Evolutionary conservation across 2,329 filamentous ascomycete genomes (phyloP), one percentile per base, ranked within the genome.

Genomic region (Colletotrichum lupini): DNA sequence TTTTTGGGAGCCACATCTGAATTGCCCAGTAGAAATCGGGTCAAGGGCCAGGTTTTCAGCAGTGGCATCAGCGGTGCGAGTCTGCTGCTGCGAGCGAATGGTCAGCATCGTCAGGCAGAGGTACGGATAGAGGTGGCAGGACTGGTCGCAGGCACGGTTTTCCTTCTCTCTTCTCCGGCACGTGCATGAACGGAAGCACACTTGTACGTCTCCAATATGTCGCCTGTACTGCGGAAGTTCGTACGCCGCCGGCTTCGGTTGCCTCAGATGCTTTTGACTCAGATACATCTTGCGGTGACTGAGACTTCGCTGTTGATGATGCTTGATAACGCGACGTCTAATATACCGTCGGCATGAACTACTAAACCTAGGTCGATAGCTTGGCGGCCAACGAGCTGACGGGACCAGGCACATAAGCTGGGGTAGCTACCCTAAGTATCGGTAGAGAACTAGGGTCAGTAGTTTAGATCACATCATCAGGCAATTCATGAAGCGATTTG

Each of bases 21-120:
- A 73, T 73, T 73, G 70, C 42, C 60, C 70, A 73, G 70, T 73
- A 66, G 60, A 42, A 70, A 35, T 16, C 32, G 19, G 28, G 42
- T 24, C 56, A 19, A 61, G 55, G 61, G 52, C 70, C 30, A 63
- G 49, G 35, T 26, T 52, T 26, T 26, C 46, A 57, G 56, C 67
- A 61, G 69, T 63, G 65, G 52, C 69, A 68, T 72, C 59, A 68
- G 65, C 65, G 52, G 58, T 68, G 65, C 64, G 32, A 61, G 49
- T 37, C 30, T 53, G 35, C 14, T 42, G 42, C 37, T 63, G 57
- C 46, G 19, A 58, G 49, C 42, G 26, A 69, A 59, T 63, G 67
- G 60, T 46, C 66, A 64, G 52, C 59, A 35, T 64, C 58, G 22
- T 52, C 57, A 68, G 35, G 57, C 56, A 58, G 59, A 46, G 35